These are phyloP conservation scores for Leccinum fallax DNA, from an alignment of 1,284 basidiomycete genomes.

Conservation along the genomic window DNA sequence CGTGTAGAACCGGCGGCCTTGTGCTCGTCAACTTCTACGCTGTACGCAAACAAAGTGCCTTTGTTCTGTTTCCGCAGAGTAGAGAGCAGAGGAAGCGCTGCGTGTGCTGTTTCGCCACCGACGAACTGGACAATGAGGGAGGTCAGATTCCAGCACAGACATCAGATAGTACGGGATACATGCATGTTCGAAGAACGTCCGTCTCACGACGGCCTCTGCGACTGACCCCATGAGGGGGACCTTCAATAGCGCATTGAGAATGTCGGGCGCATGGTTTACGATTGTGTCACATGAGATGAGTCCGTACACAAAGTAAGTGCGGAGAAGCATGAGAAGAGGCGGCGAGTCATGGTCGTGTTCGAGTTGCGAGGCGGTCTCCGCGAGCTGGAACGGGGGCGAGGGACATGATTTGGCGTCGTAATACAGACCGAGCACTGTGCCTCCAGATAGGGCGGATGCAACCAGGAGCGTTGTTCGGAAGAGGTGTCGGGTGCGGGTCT, in stretches of 20 bases:
- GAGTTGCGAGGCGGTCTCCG: neutral
- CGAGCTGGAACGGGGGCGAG: constrained; percentile 23
- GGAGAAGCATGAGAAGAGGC: constrained; percentile 43
- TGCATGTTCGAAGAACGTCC: constrained; percentile 87
- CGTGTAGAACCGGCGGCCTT: constrained; percentile 25
- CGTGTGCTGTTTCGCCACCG: constrained; percentile 80
- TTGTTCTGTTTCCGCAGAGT: constrained; percentile 67
- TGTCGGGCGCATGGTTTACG: constrained; percentile 74
- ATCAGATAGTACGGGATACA: constrained; percentile 15
- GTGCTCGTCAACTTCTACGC: constrained; percentile 78
- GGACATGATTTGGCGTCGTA: constrained; percentile 32
- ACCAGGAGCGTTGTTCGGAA: constrained; percentile 21
- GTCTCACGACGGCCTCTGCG: constrained; percentile 72
- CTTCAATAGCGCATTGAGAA: constrained; percentile 64
- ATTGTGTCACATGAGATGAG: constrained; percentile 77
- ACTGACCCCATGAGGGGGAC: constrained; percentile 70
- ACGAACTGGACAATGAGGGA: constrained; percentile 64
- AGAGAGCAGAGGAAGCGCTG: constrained; percentile 66
- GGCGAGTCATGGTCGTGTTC: constrained; percentile 9
- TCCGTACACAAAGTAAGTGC: constrained; percentile 81
- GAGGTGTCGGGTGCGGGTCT: constrained; percentile 3
- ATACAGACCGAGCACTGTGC: constrained; percentile 23
- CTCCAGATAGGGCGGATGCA: constrained; percentile 23
- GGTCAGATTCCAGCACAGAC: neutral
- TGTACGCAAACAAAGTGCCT: constrained; percentile 84